A percentile compares a stretch with the other conserved stretches of the same genome.
phyloP scores from a whole-genome alignment of 306 rosid genomes.

The Calophaca sinica region DNA sequence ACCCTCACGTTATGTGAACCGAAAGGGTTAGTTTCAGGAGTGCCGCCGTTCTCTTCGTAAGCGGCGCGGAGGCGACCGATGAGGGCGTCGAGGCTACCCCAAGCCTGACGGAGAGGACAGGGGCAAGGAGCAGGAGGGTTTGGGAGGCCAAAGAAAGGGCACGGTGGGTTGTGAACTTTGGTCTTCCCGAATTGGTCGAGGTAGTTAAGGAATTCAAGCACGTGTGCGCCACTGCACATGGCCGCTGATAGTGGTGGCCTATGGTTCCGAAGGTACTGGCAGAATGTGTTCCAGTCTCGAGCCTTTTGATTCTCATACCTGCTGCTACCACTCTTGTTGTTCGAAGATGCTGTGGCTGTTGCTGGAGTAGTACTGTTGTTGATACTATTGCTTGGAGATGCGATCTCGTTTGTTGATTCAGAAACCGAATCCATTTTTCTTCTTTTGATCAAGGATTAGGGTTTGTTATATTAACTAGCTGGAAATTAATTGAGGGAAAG shows the following conservation, averaged over 20 bases:
- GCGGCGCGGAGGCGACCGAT: constrained; percentile 97
- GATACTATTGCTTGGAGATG: neutral
- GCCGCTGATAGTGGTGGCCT: constrained; percentile 70
- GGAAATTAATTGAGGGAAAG: no score
- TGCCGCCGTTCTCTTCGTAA: constrained; percentile 79
- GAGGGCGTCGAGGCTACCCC: constrained; percentile 98
- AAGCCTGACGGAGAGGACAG: constrained; percentile 91
- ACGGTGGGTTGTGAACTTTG: constrained; percentile 79
- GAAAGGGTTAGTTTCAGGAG: constrained; percentile 71
- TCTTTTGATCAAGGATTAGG: no score
- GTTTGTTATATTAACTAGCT: no score
- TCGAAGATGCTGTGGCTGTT: constrained; percentile 29
- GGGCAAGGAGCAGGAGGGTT: constrained; percentile 94
- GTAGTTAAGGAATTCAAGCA: constrained; percentile 87
- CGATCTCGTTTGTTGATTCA: constrained; percentile 36
- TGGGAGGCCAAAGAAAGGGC: constrained; percentile 85
- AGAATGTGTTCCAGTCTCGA: constrained; percentile 96
- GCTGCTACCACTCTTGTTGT: constrained; percentile 32
- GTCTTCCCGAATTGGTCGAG: constrained; percentile 95
- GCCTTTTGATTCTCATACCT: constrained; percentile 94
- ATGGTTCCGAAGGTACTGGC: constrained; percentile 88
- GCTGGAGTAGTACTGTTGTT: neutral
- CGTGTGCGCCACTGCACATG: constrained; percentile 80
- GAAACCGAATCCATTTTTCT: constrained; percentile 63
- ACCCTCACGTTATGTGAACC: constrained; percentile 76